phyloP scores from a whole-genome alignment of 768 basidiomycete genomes.

The Tulasnella sp. region DNA sequence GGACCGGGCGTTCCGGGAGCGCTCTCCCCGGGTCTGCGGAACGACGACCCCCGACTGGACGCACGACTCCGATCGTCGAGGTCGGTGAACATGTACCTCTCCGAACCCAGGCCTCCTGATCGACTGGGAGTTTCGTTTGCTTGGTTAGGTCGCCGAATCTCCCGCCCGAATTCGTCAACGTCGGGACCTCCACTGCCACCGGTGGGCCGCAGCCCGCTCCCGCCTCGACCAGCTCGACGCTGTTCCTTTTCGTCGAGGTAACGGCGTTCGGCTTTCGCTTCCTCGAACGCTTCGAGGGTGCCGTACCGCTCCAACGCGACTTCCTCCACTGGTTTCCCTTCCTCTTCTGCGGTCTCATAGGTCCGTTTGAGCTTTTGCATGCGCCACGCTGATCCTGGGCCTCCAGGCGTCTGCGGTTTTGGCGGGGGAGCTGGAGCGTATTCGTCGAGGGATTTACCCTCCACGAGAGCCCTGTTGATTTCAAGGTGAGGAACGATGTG shows the following conservation, averaged over 20 bases:
- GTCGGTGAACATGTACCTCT: slow-evolving; percentile 64
- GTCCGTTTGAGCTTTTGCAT: slow-evolving; percentile 94
- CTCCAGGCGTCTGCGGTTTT: slow-evolving; percentile 65
- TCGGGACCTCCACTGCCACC: slow-evolving; percentile 39
- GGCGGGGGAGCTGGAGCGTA: slow-evolving; percentile 41
- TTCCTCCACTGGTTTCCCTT: slow-evolving; percentile 63
- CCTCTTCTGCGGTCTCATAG: slow-evolving; percentile 87
- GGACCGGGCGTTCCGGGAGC: slow-evolving; percentile 54
- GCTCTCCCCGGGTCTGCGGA: slow-evolving; percentile 72
- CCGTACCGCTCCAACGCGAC: slow-evolving; percentile 88
- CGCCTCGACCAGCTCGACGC: slow-evolving; percentile 43
- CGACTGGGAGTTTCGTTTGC: slow-evolving; percentile 39
- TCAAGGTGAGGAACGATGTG: slow-evolving; percentile 54
- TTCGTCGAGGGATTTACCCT: slow-evolving; percentile 42
- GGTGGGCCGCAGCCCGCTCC: slow-evolving; percentile 32
- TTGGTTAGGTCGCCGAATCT: slow-evolving; percentile 40
- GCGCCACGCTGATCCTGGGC: slow-evolving; percentile 92
- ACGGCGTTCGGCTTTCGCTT: slow-evolving; percentile 80
- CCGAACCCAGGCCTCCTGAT: slow-evolving; percentile 26
- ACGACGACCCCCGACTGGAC: slow-evolving; percentile 74
- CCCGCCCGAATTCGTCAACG: slow-evolving; percentile 35
- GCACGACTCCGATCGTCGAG: slow-evolving; percentile 50
- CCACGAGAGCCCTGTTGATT: slow-evolving; percentile 55
- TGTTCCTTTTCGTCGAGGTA: slow-evolving; percentile 79
- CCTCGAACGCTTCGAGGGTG: slow-evolving; percentile 76